These are phyloP conservation scores for Mrakiaceae sp. DNA, from an alignment of 1,284 basidiomycete species.

Conservation along the genomic window DNA sequence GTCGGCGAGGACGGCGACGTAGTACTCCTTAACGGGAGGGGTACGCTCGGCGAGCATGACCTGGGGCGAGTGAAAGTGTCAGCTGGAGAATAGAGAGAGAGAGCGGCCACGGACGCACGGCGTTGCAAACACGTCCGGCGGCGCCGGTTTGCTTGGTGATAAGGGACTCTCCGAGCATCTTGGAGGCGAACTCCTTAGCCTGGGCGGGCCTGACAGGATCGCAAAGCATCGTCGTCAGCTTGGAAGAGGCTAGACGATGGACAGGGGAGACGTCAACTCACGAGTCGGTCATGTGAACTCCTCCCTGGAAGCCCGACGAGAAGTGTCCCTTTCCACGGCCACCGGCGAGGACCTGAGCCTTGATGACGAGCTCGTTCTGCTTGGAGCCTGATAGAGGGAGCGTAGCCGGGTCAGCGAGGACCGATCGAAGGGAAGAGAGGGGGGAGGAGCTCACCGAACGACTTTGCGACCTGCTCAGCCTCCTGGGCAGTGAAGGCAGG, in stretches of 20 bases:
- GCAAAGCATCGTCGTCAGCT: slow-evolving; percentile 3
- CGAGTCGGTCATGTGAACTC: slow-evolving; percentile 91
- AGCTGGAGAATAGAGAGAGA: slow-evolving; percentile 4
- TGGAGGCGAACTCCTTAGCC: slow-evolving; percentile 71
- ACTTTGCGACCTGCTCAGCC: slow-evolving; percentile 77
- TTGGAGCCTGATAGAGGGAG: slow-evolving; percentile 29
- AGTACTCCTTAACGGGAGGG: slow-evolving; percentile 92
- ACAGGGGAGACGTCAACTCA: slow-evolving; percentile 36
- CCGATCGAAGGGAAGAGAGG: background rate
- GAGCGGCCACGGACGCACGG: slow-evolving; percentile 44
- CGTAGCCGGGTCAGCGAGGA: background rate
- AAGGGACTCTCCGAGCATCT: slow-evolving; percentile 92
- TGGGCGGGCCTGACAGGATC: slow-evolving; percentile 59
- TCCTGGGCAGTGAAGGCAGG: slow-evolving; percentile 81
- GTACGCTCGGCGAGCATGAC: slow-evolving; percentile 97
- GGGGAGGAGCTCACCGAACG: slow-evolving; percentile 51
- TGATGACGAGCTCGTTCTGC: slow-evolving; percentile 74
- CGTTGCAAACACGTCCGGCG: slow-evolving; percentile 83
- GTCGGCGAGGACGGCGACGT: slow-evolving; percentile 94
- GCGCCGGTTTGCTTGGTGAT: slow-evolving; percentile 99
- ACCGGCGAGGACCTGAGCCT: slow-evolving; percentile 97
- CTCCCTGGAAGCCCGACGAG: slow-evolving; percentile 90
- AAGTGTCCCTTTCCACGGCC: slow-evolving; percentile 98
- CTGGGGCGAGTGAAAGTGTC: slow-evolving; percentile 35
- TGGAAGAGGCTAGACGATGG: background rate